Evolutionary conservation across 768 basidiomycete species (phyloP).

Genomic region (Mycena alexandri): DNA sequence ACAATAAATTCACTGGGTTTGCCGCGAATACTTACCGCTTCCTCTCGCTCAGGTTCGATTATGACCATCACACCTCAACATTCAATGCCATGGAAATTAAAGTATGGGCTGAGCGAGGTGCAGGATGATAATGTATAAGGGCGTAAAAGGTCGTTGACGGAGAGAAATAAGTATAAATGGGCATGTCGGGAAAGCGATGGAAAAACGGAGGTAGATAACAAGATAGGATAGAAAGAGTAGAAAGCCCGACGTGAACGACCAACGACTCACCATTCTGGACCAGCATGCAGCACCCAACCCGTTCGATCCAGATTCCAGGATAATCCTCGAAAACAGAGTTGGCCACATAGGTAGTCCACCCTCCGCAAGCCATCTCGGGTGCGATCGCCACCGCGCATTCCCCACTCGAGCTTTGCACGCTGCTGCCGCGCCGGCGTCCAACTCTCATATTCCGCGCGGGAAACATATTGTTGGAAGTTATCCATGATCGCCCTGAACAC

Average conservation of each 20-base stretch:
- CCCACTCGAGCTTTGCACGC: conserved; percentile 24
- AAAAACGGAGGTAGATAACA: background rate
- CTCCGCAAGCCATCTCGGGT: conserved; percentile 48
- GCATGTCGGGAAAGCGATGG: background rate
- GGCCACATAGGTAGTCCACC: conserved; percentile 52
- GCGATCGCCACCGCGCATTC: conserved; percentile 5
- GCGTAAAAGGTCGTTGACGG: background rate
- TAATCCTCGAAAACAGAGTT: conserved; percentile 51
- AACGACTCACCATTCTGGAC: conserved; percentile 15
- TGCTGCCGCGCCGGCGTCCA: conserved; percentile 18
- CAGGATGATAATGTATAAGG: no score
- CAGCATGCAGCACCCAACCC: conserved; percentile 36
- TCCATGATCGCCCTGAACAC: conserved; percentile 60
- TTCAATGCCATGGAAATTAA: no score
- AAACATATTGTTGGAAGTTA: conserved; percentile 51
- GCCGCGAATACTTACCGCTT: no score
- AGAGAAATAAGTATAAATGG: background rate
- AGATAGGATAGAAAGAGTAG: background rate
- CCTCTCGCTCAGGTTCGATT: no score
- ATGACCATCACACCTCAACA: no score
- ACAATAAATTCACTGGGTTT: no score
- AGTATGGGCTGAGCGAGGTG: no score
- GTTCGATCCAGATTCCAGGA: conserved; percentile 35
- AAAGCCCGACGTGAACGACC: background rate
- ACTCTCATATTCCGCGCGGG: conserved; percentile 10